Evolutionary conservation across 83 land plant genomes (phyloP), one percentile per base, ranked within the genome.

Genomic region (Picea abies): DNA sequence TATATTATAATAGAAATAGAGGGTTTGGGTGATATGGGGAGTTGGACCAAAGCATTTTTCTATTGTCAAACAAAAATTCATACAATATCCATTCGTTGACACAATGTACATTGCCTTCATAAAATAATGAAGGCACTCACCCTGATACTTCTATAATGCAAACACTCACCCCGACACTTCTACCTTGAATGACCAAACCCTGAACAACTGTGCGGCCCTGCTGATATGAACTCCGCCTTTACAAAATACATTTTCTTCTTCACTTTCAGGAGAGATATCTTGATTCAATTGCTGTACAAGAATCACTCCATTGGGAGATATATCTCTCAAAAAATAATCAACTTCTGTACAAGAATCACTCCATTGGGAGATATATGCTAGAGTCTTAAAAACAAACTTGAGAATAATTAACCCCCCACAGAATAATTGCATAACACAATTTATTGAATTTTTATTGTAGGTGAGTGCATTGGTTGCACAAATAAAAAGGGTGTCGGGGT

Each of bases 41-140:
- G 75, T 32, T 70, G n/a, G 20, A 39, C 44, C 44, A 70, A 70
- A 70, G 19, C 75, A 70, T 70, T 70, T 70, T 35, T n/a, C 44
- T 70, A 16, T 70, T 20, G 47, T 70, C 4, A 70, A 41, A 41
- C 75, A 70, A 41, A 70, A 70, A 16, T 16, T 39, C 5, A 37
- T 70, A 37, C 44, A 70, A 37, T 41, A 70, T 6, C 49, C 44
- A 35, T 15, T 17, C 0, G 75, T 0, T 15, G 75, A 70, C 19
- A 37, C 12, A 41, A 70, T 37, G 1, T 70, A 20, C 15, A 41
- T 70, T 4, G 75, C 26, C 47, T 70, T 70, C 12, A 70, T 3
- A 70, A 37, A 26, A 37, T 70, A 70, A 35, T 20, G 26, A 41
- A 5, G 44, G 37, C 35, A 32, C 17, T 35, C 47, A 70, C 44